Evolutionary conservation across 2,329 filamentous ascomycete genomes (phyloP).

Genomic region (Sodiomyces alkalinus): DNA sequence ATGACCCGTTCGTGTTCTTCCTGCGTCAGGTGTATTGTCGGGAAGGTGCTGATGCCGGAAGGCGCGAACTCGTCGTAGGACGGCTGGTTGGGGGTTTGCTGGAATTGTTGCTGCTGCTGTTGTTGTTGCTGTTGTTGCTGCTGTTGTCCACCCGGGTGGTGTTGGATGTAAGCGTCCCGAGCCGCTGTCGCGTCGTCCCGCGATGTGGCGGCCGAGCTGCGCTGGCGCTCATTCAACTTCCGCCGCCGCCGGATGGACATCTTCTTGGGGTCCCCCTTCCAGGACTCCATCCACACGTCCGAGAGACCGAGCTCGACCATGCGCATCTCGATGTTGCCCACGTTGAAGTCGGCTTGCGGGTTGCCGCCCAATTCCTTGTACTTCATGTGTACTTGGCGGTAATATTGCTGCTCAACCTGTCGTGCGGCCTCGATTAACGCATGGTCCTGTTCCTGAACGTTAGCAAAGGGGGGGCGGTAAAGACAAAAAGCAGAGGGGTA

Average conservation of each 20-base stretch:
- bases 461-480: not conserved
- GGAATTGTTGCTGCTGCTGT: not conserved
- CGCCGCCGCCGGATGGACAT: constrained; percentile 23
- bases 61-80: not conserved
- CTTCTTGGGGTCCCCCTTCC: constrained; percentile 22
- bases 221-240: constrained; percentile 17
- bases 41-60: not conserved
- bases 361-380: constrained; percentile 36
- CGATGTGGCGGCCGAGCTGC: constrained; percentile 4
- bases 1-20: constrained; percentile 7
- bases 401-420: constrained; percentile 9
- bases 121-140: not conserved
- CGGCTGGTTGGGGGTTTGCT: not conserved
- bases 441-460: constrained; percentile 1
- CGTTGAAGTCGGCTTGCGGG: constrained; percentile 30
- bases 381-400: constrained; percentile 23
- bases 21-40: constrained; percentile 5
- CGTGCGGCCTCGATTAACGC: constrained; percentile 1
- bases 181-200: constrained; percentile 8
- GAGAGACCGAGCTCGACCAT: constrained; percentile 31
- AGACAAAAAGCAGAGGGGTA: not conserved
- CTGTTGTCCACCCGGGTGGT: no score
- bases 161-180: constrained; percentile 1
- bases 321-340: constrained; percentile 32
- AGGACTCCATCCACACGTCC: constrained; percentile 22